Percentiles rank a stretch among this genome's conserved stretches.
These are phyloP conservation scores for Goffeauzyma gilvescens DNA, from an alignment of 768 basidiomycete species.

Conservation along the genomic window DNA sequence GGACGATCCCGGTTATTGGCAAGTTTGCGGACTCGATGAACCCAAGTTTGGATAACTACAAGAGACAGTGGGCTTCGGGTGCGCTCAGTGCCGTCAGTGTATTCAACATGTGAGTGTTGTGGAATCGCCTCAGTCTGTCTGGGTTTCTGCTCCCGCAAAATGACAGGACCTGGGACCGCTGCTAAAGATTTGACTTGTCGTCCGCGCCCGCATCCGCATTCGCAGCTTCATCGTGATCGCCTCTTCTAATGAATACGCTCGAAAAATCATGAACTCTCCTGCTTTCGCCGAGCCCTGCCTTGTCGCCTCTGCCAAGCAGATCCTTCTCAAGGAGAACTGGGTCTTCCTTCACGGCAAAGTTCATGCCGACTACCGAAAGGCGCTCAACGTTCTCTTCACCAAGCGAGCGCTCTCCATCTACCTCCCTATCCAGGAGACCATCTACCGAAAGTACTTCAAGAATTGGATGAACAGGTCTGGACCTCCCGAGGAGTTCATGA, in stretches of 20 bases:
- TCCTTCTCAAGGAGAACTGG: slow-evolving; percentile 78
- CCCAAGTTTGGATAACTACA: slow-evolving; percentile 81
- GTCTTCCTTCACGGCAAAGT: slow-evolving; percentile 91
- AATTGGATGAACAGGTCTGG: slow-evolving; percentile 45
- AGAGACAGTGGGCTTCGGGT: slow-evolving; percentile 77
- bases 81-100: slow-evolving; percentile 76
- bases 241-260: slow-evolving; percentile 73
- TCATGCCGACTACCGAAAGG: slow-evolving; percentile 83
- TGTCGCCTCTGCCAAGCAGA: slow-evolving; percentile 70
- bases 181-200: no score
- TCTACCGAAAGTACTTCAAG: slow-evolving; percentile 56
- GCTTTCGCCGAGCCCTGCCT: slow-evolving; percentile 82
- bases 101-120: slow-evolving; percentile 69
- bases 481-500: slow-evolving; percentile 45
- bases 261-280: slow-evolving; percentile 92
- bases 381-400: slow-evolving; percentile 79
- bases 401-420: slow-evolving; percentile 61
- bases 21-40: slow-evolving; percentile 83
- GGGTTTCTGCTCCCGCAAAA: no score
- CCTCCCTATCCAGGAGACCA: slow-evolving; percentile 58
- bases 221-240: slow-evolving; percentile 97
- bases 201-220: no score
- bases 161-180: no score
- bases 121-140: background rate
- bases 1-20: slow-evolving; percentile 96